phyloP scores from a whole-genome alignment of 345 rosid species.

The Salix udensis region DNA sequence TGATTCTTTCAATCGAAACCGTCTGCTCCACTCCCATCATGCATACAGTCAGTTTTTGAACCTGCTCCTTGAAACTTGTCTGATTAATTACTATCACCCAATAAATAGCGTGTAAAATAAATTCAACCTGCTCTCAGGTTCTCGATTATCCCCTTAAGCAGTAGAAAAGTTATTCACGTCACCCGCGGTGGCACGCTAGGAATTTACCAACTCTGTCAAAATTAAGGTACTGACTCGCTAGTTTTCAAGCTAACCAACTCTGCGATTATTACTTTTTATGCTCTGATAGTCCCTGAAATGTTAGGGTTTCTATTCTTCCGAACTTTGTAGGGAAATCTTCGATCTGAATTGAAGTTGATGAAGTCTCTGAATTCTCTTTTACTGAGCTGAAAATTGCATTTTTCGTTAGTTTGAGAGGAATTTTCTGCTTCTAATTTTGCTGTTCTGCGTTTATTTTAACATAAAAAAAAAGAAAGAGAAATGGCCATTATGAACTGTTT shows the following conservation, averaged over 20 bases:
- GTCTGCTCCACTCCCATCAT: background rate
- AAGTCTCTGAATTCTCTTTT: background rate
- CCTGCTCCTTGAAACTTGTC: background rate
- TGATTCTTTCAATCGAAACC: constrained; percentile 14
- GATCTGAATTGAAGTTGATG: background rate
- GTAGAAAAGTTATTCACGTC: background rate
- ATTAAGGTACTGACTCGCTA: constrained; percentile 3
- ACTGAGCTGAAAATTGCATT: background rate
- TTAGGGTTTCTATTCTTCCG: background rate
- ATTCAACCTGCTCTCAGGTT: background rate
- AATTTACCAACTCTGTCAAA: background rate
- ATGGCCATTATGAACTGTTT: background rate
- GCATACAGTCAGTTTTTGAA: background rate
- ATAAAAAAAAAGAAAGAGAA: background rate
- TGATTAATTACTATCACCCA: background rate
- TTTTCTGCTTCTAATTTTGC: background rate
- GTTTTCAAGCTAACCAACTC: background rate
- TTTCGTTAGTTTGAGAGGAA: background rate
- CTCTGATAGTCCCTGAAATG: background rate
- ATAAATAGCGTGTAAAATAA: background rate
- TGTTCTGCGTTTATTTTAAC: background rate
- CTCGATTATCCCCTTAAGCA: background rate
- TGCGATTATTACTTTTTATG: background rate
- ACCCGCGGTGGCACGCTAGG: background rate
- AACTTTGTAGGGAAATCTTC: background rate